Evolutionary conservation across 2,329 filamentous ascomycete genomes (phyloP), one percentile per base, ranked within the genome.

Genomic region (Arthrobotrys iridis): DNA sequence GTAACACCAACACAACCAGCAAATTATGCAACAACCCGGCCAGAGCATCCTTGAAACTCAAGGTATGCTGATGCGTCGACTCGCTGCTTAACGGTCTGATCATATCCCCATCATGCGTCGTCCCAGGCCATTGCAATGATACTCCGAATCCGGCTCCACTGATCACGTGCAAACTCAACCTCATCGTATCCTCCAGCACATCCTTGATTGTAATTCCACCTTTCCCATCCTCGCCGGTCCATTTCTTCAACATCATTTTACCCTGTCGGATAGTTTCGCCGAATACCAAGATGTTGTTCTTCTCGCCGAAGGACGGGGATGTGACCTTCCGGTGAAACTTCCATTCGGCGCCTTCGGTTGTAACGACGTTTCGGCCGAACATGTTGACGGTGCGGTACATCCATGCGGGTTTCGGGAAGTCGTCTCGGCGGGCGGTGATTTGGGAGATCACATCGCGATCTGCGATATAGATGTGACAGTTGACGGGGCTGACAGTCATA

Each of bases 1-100:
- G 90, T 1, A 87, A 79, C 4, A 92, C 74, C 48, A 92, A 82
- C 68, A 91, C 86, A 77, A 93, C 82, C 35, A 91, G 82, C 11
- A 82, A 84, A 58, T 86, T 86, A 72, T 93, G 82, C 10, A 71
- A 70, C 90, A 87, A 50, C 88, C 85, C 18, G 86, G 86, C 81
- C 91, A 92, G 59, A 85, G 89, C 85, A 92, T 84, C 2, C 41
- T 68, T 75, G 18, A 75, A 75, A 41, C 71, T 75, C 43, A 75
- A 15, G 7, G 71, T 68, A 59, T 75, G 71, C 41, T 37, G 45
- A 45, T 68, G 48, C 4, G 37, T 50, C 24, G 71, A 75, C 8
- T 24, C 40, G 1, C 24, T 43, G n/a, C 37, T 59, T 20, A 75
- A 46, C 13, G 71, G 55, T 10, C n/a, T 41, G 13, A 84, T 85